Evolutionary conservation across 164 flowering plant genomes (phyloP), one percentile per base, ranked within the genome.

Genomic region (Taxillus chinensis): DNA sequence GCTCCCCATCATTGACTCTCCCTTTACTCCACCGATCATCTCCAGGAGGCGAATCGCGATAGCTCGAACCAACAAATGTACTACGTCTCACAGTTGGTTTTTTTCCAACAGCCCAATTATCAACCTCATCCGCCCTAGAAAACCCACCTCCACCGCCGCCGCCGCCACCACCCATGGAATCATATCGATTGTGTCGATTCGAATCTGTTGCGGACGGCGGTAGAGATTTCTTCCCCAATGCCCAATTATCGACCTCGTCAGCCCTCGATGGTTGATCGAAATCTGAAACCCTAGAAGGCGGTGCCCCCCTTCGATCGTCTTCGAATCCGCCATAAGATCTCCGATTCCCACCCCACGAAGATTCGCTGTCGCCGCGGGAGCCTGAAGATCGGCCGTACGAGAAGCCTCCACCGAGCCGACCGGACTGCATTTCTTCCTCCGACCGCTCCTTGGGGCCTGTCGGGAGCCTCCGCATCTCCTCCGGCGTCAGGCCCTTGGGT

Each of bases 211-310:
- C 43, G 41, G 41, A 15, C 2, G 75, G 40, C 2, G 79, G 68
- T 10, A 72, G n/a, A 7, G 85, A 41, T 39, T 79, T 90, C 73
- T 92, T 86, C 27, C 41, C 69, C 49, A 57, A 37, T 27, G 79
- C 85, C 96, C 96, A 92, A 60, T 87, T 81, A 70, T 89, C 95
- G 3, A 80, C 96, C 76, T 82, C 96, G 60, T 89, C 93, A 8
- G 95, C 98, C 64, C 96, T 79, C 45, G 92, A 90, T 2, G 88
- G 89, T 52, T 76, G 91, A 70, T 86, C 89, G 8, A 64, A 78
- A 51, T 86, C 96, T 40, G 87, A 77, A 75, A 39, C 84, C 80
- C 93, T 84, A 27, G 27, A 27, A 73, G 86, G 54, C 12, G 77
- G 67, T 3, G 72, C 68, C 42, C 73, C 78, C 55, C 86, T 65